Evolutionary conservation across 768 basidiomycete genomes (phyloP), one percentile per base, ranked within the genome.

Genomic region (Sutorius australiensis): DNA sequence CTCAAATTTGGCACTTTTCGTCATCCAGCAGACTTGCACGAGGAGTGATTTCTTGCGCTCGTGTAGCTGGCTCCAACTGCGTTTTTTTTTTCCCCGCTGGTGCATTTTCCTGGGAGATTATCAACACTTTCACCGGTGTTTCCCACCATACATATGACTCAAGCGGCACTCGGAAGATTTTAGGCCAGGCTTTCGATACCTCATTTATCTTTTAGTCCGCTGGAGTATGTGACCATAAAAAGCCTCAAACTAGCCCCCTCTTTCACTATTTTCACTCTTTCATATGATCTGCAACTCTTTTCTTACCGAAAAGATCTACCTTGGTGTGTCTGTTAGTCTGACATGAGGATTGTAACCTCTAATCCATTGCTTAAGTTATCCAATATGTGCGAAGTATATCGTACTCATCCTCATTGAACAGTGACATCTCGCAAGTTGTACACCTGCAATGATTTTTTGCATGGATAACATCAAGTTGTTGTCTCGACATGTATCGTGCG

Each of bases 271-370:
- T 13, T n/a, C 1, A 21, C 7, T 43, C 5, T 19, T 2, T 51
- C 19, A 3, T 41, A 33, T 41, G 7, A 19, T 31, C 32, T 16
- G 30, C 48, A 11, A n/a, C 7, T 31, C 13, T 7, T 19, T 19
- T 10, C 21, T 46, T 14, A 0, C 6, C 9, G 10, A 13, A 14
- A 14, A 6, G 34, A 24, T 38, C 12, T 32, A 32, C 13, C 11
- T 6, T 42, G 55, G 63, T 66, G 44, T 36, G 58, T 64, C 36
- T 24, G 7, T 9, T 9, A 3, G n/a, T 21, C 13, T 9, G 37
- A 12, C 17, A 16, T 45, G 5, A 21, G 19, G 32, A 12, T 41
- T 9, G 1, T 3, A 6, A 3, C 4, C 14, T 16, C 32, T 60
- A 40, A 61, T 37, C 3, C 11, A 19, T 40, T 49, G 6, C 27